phyloP scores from a whole-genome alignment of 1,284 basidiomycete species.

The Tilletia indica region DNA sequence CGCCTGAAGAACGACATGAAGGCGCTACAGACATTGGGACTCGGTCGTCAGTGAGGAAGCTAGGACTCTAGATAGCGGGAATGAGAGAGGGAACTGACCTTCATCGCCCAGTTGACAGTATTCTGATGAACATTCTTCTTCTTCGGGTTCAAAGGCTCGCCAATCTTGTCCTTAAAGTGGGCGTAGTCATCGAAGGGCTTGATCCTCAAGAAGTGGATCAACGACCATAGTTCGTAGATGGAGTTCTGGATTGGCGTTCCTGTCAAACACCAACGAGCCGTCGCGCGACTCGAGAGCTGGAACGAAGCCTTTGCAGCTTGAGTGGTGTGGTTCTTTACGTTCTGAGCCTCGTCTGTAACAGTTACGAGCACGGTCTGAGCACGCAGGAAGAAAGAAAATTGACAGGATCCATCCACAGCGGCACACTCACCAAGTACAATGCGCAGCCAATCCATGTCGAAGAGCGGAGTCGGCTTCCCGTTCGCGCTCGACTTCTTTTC shows the following conservation, averaged over 20 bases:
- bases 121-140: constrained; percentile 33
- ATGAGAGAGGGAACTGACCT: constrained; percentile 61
- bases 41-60: neutral
- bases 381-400: neutral
- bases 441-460: constrained; percentile 77
- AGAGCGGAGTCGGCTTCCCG: constrained; percentile 64
- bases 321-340: constrained; percentile 88
- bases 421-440: constrained; percentile 72
- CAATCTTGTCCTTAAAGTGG: constrained; percentile 75
- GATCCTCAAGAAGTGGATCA: constrained; percentile 83
- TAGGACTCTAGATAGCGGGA: constrained; percentile 59
- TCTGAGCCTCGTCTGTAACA: constrained; percentile 85
- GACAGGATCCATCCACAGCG: neutral
- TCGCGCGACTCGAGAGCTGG: constrained; percentile 60
- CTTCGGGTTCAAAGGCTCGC: constrained; percentile 66
- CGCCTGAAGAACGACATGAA: constrained; percentile 74
- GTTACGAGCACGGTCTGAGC: neutral
- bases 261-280: constrained; percentile 55
- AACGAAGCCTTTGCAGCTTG: constrained; percentile 77
- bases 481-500: constrained; percentile 3
- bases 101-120: constrained; percentile 49
- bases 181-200: constrained; percentile 78
- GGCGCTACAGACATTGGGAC: constrained; percentile 21
- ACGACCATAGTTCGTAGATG: constrained; percentile 81
- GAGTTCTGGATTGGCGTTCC: constrained; percentile 69